Evolutionary conservation across 352 stramenopile genomes (phyloP).

Genomic region (Phytophthora cactorum): DNA sequence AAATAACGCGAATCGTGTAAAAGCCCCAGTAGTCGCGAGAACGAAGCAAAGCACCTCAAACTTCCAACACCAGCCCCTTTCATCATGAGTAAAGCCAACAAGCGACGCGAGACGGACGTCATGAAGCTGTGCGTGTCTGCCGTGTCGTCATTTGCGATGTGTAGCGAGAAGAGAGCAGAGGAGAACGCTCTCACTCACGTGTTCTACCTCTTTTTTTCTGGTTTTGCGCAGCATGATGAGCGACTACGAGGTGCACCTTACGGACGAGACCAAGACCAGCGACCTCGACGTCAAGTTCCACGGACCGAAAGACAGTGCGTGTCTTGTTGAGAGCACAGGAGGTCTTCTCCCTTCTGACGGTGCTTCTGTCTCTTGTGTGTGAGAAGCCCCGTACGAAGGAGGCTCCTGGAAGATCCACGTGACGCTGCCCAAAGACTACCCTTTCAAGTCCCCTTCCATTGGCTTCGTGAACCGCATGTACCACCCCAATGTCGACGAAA

Average conservation of each 20-base stretch:
- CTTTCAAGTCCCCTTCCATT: slow-evolving; percentile 94
- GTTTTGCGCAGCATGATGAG: slow-evolving; percentile 84
- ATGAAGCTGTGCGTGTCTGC: slow-evolving; percentile 85
- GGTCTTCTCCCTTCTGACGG: slow-evolving; percentile 15
- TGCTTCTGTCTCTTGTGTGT: slow-evolving; percentile 19
- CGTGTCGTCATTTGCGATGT: not conserved
- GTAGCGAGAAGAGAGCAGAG: not conserved
- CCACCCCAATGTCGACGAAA: slow-evolving; percentile 95
- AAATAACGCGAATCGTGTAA: slow-evolving; percentile 3
- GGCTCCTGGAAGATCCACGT: slow-evolving; percentile 94
- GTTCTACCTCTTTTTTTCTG: not conserved
- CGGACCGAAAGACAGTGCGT: slow-evolving; percentile 84
- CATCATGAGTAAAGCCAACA: slow-evolving; percentile 77
- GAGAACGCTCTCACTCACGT: slow-evolving; percentile 1
- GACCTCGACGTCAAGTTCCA: slow-evolving; percentile 90
- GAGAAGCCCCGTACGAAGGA: slow-evolving; percentile 89
- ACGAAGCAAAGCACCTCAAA: not conserved
- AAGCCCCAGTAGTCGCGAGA: slow-evolving; percentile 26
- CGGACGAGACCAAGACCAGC: slow-evolving; percentile 81
- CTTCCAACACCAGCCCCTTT: not conserved
- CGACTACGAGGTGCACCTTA: slow-evolving; percentile 88
- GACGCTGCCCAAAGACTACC: slow-evolving; percentile 92
- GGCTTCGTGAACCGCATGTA: slow-evolving; percentile 94
- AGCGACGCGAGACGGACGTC: slow-evolving; percentile 88
- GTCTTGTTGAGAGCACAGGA: not conserved